Base-by-base conservation (phyloP, 208 protist genomes). In the Wallacemonas sp. region DNA sequence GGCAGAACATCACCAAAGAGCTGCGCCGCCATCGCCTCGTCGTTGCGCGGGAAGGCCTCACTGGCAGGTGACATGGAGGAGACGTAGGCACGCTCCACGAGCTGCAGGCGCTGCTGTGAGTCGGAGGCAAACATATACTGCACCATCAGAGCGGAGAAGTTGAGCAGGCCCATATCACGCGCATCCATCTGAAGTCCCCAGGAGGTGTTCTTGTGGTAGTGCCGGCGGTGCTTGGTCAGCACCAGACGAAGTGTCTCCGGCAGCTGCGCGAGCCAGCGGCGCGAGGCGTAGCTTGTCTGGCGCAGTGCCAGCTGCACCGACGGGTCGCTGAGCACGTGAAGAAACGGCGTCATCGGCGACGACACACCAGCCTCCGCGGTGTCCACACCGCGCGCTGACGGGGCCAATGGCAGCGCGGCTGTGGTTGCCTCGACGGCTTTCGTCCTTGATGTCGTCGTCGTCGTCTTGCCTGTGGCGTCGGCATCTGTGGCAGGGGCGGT, bases 161-260 rank as follows among this genome's bases (percentile, higher is more conserved):
- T 86, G 3, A 74, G 33, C 5, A 86, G 69, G 4, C 62, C 68
- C 80, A 86, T 79, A 64, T 78, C 76, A 4, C 38, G 38, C 0
- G 62, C 72, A 33, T 79, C 64, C 2, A 86, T 50, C 39, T 70
- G 61, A 48, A 86, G 36, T 0, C 76, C 75, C 80, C 80, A 86
- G 16, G 72, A 76, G 41, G 68, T 32, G 33, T 20, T 31, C 38
- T 61, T 48, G 49, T 61, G 64, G 26, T 64, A 64, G 5, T 50
- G 42, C 0, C 36, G 57, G 29, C 57, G 42, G 20, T 64, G 65
- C 45, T 75, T 79, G 11, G 54, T 38, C 12, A 86, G 67, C 5
- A 72, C 73, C n/a, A 86, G 5, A 23, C 64, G 66, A 1, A 86
- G 41, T 1, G 64, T 65, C 29, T 69, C 42, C 4, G 80, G 80